Evolutionary conservation across 179 eudicot species (phyloP), one percentile per base, ranked within the genome.

Genomic region (Monotropa hypopitys): DNA sequence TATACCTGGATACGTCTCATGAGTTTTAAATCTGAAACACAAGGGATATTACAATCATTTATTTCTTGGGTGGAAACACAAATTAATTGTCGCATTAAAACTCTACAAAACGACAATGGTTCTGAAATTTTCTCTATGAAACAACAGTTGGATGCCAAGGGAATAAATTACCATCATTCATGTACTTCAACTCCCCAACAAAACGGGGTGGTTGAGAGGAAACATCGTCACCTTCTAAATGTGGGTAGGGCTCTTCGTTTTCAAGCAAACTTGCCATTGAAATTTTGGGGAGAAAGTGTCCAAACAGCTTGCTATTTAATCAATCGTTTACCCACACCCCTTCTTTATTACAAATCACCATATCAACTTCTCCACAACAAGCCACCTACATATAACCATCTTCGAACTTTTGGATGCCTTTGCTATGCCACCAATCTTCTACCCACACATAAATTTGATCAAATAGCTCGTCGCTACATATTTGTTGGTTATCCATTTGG

Each of bases 211-310:
- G 75, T 72, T 49, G 61, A 72, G 75, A 47, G 68, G 1, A 76
- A 76, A 38, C 62, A 76, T 66, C 79, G n/a, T 8, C 79, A 66
- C 47, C 49, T 76, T 32, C 66, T 65, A 2, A 76, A 76, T 68
- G 30, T 65, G 26, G 72, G 73, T 1, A 47, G 49, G 18, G 79
- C 73, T 46, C 79, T 76, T 51, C 73, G 50, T 9, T 76, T 76
- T 67, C 65, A 76, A 63, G 73, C 73, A 30, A 66, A 76, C n/a
- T 40, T 74, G 1, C 77, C 32, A 53, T 23, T 74, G 3, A 20
- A 73, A 61, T 74, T 74, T 57, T 75, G 20, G 61, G 79, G 62
- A 23, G 47, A 76, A 63, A 43, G 61, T 10, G 32, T 76, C 20
- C 59, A 23, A 66, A 65, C 51, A 18, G 20, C 79, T 45, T 63